Evolutionary conservation across 192 early-diverging fungal species (phyloP), one percentile per base, ranked within the genome.

Genomic region (Pilobolus umbonatus): DNA sequence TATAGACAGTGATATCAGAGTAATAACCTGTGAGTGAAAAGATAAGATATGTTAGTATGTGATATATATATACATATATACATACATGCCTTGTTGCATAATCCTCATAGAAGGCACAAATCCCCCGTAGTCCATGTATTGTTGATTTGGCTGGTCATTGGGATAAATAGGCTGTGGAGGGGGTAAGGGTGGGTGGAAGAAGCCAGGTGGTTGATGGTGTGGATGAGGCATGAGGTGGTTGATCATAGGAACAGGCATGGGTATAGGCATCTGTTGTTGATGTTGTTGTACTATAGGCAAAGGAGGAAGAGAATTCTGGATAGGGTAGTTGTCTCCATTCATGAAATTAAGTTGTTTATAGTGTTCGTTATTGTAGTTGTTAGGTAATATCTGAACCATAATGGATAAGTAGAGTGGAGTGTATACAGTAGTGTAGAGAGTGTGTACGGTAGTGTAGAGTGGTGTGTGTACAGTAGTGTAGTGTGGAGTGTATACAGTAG

Each of bases 1-100:
- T 36, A 29, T 36, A 36, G 12, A 65, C 25, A 15, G 36, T 48
- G 12, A 65, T 59, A 45, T 65, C 64, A 12, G 64, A 57, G 44
- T 57, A 59, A 12, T 53, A 28, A 35, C 56, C 64, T 65, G 19
- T 11, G 19, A 28, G 29, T 11, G 17, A 39, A 30, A 26, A 36
- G 8, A 49, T 11, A 15, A 49, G 45, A 36, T 36, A 36, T 21
- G 21, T n/a, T n/a, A 15, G 17, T 12, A 50, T 14, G 26, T 29
- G 11, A 26, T 7, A 15, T 30, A 38, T 34, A 26, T 28, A 32
- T 57, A n/a, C 12, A 39, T 57, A 35, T 42, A 31, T 31, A 30
- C 8, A 38, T 17, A 28, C 28, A 28, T 60, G 26, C 46, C 32
- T 43, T 26, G 39, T 26, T 14, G 44, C 2, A 35, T 24, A 47